phyloP scores from a whole-genome alignment of 768 basidiomycete species.

The Kwoniella dendrophila region DNA sequence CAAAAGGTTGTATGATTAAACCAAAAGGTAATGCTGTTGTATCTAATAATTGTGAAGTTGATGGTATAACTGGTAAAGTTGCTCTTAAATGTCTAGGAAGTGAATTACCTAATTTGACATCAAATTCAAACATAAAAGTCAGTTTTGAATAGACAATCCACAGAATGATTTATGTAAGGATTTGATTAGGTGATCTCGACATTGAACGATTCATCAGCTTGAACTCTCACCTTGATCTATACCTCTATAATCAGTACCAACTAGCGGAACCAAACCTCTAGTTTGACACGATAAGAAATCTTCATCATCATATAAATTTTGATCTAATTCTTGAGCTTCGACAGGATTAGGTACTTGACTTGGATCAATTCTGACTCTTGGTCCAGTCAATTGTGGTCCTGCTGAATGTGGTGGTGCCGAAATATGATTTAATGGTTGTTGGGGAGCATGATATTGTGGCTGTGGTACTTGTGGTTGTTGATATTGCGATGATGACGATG shows the following conservation, averaged over 20 bases:
- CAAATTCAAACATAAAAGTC: neutral
- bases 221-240: constrained; percentile 82
- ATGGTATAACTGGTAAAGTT: constrained; percentile 86
- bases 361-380: constrained; percentile 68
- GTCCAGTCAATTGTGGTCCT: constrained; percentile 66
- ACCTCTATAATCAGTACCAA: constrained; percentile 84
- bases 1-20: constrained; percentile 86
- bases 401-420: constrained; percentile 72
- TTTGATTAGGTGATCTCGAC: no score
- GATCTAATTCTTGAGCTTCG: constrained; percentile 75
- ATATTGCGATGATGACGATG: constrained; percentile 20
- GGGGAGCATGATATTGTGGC: constrained; percentile 9
- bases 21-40: constrained; percentile 84
- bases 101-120: constrained; percentile 69
- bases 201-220: no score
- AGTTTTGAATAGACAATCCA: no score
- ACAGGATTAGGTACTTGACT: constrained; percentile 90
- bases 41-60: constrained; percentile 72
- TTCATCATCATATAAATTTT: constrained; percentile 73
- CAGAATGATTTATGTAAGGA: no score
- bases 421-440: constrained; percentile 57
- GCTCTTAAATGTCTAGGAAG: constrained; percentile 86
- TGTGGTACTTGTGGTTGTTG: constrained; percentile 21
- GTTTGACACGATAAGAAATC: constrained; percentile 68
- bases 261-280: constrained; percentile 69